Evolutionary conservation across 306 rosid species (phyloP).

Genomic region (Hylodesmum podocarpum): DNA sequence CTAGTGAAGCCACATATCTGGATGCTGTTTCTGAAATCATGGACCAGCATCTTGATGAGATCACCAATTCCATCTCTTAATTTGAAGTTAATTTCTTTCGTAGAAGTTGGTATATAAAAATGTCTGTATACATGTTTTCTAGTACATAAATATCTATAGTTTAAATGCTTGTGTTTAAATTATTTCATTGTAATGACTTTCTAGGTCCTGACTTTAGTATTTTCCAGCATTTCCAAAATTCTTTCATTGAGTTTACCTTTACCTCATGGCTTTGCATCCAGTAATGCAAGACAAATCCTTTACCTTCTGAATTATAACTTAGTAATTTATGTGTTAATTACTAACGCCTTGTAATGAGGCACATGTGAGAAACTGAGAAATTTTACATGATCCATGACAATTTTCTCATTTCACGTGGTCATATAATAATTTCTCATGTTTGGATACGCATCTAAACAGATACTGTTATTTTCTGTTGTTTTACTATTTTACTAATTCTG

Average conservation of each 20-base stretch:
- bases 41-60: slow-evolving; percentile 65
- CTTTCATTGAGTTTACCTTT: slow-evolving; percentile 23
- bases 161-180: slow-evolving; percentile 22
- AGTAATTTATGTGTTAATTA: neutral
- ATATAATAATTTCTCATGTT: too few species aligned
- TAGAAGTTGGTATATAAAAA: slow-evolving; percentile 29
- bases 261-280: neutral
- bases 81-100: slow-evolving; percentile 23
- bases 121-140: slow-evolving; percentile 39
- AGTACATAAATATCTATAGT: slow-evolving; percentile 48
- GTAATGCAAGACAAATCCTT: slow-evolving; percentile 8
- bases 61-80: slow-evolving; percentile 40
- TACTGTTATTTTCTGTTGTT: neutral
- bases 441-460: neutral
- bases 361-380: neutral
- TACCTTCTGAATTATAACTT: neutral
- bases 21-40: slow-evolving; percentile 71
- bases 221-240: slow-evolving; percentile 19
- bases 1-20: slow-evolving; percentile 78
- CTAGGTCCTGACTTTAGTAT: neutral
- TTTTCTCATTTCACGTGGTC: too few species aligned
- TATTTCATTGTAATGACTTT: slow-evolving; percentile 25
- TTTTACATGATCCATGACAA: too few species aligned
- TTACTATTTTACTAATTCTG: neutral
- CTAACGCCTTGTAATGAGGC: neutral